phyloP scores from a whole-genome alignment of 306 rosid genomes.

The Cucumis cinereus region DNA sequence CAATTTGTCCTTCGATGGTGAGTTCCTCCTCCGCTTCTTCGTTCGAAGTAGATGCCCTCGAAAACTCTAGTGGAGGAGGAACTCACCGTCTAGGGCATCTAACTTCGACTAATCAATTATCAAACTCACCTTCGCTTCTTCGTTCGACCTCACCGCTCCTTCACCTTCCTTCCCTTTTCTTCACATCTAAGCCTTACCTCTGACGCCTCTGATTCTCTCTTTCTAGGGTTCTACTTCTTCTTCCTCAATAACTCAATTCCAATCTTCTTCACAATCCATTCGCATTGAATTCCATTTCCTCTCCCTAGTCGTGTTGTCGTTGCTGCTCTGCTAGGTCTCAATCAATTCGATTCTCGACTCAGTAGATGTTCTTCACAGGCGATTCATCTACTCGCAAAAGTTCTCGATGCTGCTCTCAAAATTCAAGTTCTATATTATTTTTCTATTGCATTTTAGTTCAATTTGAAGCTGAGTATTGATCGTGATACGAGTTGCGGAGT shows the following conservation, averaged over 20 bases:
- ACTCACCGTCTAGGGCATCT: too few species aligned
- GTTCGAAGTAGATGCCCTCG: too few species aligned
- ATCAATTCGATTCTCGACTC: slow-evolving; percentile 6
- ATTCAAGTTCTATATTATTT: slow-evolving; percentile 46
- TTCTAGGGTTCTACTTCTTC: background rate
- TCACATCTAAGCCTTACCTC: background rate
- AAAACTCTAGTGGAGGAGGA: too few species aligned
- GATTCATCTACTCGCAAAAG: slow-evolving; percentile 88
- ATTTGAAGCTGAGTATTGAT: background rate
- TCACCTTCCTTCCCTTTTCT: background rate
- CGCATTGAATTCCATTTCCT: background rate
- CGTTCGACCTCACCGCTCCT: too few species aligned
- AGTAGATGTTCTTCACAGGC: slow-evolving; percentile 74
- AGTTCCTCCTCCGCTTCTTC: too few species aligned
- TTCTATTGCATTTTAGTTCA: background rate
- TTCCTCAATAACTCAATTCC: background rate
- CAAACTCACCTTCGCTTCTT: too few species aligned
- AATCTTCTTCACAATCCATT: background rate
- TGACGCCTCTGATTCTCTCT: background rate
- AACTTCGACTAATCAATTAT: too few species aligned
- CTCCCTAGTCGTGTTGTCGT: background rate
- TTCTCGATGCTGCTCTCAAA: slow-evolving; percentile 51
- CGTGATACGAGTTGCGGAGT: background rate
- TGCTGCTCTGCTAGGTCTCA: slow-evolving; percentile 8
- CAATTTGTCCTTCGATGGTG: too few species aligned